These are phyloP conservation scores for Fulvia fulva DNA, from an alignment of 2,329 filamentous ascomycete species.

Conservation along the genomic window DNA sequence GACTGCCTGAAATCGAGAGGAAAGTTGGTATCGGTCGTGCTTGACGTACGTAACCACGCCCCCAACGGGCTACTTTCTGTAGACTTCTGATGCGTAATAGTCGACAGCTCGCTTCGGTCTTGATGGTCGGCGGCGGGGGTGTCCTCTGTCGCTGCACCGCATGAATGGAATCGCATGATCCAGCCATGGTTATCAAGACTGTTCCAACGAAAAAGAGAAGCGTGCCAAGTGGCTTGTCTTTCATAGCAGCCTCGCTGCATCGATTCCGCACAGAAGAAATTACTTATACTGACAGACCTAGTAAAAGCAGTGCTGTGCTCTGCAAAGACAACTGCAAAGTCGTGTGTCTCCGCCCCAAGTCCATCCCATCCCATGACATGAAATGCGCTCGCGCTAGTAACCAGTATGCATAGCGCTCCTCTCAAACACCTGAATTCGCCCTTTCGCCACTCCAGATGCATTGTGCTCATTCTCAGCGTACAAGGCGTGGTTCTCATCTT, in stretches of 20 bases:
- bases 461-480: constrained; percentile 12
- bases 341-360: not conserved
- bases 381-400: not conserved
- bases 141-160: too few relatives aligned
- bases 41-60: too few relatives aligned
- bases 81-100: too few relatives aligned
- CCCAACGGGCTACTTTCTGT: too few relatives aligned
- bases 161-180: too few relatives aligned
- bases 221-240: too few relatives aligned
- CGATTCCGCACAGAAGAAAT: constrained; percentile 4
- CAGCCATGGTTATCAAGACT: too few relatives aligned
- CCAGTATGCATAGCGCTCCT: not conserved
- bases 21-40: too few relatives aligned
- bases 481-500: constrained; percentile 4
- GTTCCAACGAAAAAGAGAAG: too few relatives aligned
- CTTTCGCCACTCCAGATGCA: constrained; percentile 12
- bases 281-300: constrained; percentile 3
- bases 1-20: too few relatives aligned
- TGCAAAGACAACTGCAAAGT: not conserved
- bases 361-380: not conserved
- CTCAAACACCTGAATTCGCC: constrained; percentile 1
- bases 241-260: not conserved
- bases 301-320: constrained; percentile 6
- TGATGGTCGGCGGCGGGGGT: too few relatives aligned
- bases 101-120: too few relatives aligned